phyloP scores from a whole-genome alignment of 345 rosid species.

The Murraya koenigii region DNA sequence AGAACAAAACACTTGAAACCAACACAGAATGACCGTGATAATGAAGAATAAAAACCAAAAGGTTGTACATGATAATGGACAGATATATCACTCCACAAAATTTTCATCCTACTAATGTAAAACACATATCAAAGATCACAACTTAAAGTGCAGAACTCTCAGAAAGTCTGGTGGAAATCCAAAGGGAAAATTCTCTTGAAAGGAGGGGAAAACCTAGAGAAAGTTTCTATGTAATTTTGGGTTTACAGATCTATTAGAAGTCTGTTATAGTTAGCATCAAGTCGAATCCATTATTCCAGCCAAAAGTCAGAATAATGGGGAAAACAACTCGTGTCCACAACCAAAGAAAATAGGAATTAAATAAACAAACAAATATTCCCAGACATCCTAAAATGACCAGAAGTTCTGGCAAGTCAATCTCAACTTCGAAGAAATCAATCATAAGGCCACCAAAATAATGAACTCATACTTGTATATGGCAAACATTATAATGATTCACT shows the following conservation, averaged over 20 bases:
- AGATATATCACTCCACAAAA: not conserved
- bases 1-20: not conserved
- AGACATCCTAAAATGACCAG: not conserved
- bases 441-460: not conserved
- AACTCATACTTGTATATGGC: not conserved
- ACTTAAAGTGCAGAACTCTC: not conserved
- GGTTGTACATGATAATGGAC: not conserved
- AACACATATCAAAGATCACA: not conserved
- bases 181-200: not conserved
- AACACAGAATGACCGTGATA: not conserved
- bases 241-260: not conserved
- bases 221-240: not conserved
- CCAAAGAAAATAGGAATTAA: not conserved
- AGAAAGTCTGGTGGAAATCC: not conserved
- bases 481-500: not conserved
- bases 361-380: not conserved
- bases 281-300: not conserved
- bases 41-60: not conserved
- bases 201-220: not conserved
- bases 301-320: not conserved
- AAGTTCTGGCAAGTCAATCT: not conserved
- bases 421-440: not conserved
- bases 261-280: not conserved
- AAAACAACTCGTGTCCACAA: no score
- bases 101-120: not conserved